Conservation (phyloP, 805 yeast species). For the Starmerella bombi region DNA sequence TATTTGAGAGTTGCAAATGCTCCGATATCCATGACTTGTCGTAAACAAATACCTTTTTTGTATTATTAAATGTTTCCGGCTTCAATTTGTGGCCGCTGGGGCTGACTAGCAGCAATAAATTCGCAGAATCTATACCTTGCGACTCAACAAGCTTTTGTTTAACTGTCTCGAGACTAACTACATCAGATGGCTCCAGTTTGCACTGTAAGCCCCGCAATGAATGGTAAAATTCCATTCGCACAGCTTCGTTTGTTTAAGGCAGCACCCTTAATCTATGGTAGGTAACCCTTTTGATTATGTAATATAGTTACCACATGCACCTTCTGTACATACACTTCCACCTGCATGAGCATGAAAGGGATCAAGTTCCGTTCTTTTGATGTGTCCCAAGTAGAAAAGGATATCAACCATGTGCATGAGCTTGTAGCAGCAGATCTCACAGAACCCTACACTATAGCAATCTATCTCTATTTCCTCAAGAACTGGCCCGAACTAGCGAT, state of each 20-base stretch:
- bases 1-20: not conserved
- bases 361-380: slow-evolving; percentile 18
- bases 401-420: slow-evolving; percentile 26
- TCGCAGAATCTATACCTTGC: slow-evolving; percentile 15
- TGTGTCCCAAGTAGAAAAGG: slow-evolving; percentile 21
- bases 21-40: slow-evolving; percentile 14
- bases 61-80: not conserved
- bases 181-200: slow-evolving; percentile 17
- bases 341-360: not conserved
- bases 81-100: slow-evolving; percentile 22
- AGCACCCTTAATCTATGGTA: not conserved
- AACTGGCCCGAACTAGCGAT: slow-evolving; percentile 82
- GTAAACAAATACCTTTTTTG: slow-evolving; percentile 19
- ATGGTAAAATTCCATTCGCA: slow-evolving; percentile 5
- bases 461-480: slow-evolving; percentile 76
- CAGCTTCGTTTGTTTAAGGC: not conserved
- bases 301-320: too few species aligned
- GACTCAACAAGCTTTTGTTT: slow-evolving; percentile 12
- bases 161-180: slow-evolving; percentile 20
- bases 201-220: slow-evolving; percentile 21
- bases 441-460: slow-evolving; percentile 90
- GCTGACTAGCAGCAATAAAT: slow-evolving; percentile 23
- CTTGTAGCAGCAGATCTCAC: slow-evolving; percentile 64
- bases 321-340: too few species aligned
- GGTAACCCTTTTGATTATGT: not conserved